These are phyloP conservation scores for Pulveroboletus sp. DNA, from an alignment of 768 basidiomycete species.

Conservation along the genomic window DNA sequence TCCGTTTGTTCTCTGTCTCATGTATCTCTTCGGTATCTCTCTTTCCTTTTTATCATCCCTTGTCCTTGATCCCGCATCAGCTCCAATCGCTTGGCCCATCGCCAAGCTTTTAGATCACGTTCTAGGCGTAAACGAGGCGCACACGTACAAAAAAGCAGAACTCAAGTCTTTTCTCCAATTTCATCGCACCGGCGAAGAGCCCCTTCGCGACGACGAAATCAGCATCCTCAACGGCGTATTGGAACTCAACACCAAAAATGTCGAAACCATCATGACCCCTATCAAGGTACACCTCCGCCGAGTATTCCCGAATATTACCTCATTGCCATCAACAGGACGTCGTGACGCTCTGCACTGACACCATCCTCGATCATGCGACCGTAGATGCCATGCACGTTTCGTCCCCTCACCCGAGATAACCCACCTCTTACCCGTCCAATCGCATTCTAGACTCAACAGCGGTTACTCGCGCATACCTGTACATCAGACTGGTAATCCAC, in stretches of 20 bases:
- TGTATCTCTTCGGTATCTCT: conserved; percentile 54
- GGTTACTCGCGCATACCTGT: conserved; percentile 94
- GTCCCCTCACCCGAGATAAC: background rate
- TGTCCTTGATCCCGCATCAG: conserved; percentile 30
- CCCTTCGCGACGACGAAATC: conserved; percentile 77
- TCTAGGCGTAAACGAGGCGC: conserved; percentile 69
- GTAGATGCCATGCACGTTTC: conserved; percentile 70
- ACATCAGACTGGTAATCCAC: conserved; percentile 65
- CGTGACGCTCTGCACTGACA: conserved; percentile 74
- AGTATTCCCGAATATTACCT: background rate
- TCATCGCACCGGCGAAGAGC: conserved; percentile 73
- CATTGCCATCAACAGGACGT: conserved; percentile 49
- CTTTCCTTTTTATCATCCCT: background rate
- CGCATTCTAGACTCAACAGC: conserved; percentile 51
- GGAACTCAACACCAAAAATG: conserved; percentile 74
- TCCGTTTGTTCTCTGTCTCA: conserved; percentile 68
- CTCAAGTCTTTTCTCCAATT: conserved; percentile 78
- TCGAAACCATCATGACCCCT: conserved; percentile 79
- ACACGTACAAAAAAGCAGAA: conserved; percentile 82
- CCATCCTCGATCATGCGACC: conserved; percentile 71
- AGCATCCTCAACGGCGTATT: conserved; percentile 77
- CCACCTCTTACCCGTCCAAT: conserved; percentile 8
- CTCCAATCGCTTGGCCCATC: conserved; percentile 74
- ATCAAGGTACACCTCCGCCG: conserved; percentile 48
- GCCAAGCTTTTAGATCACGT: conserved; percentile 75